These are phyloP conservation scores for Elongisporangium senticosum DNA, from an alignment of 352 stramenopile genomes.

Conservation along the genomic window DNA sequence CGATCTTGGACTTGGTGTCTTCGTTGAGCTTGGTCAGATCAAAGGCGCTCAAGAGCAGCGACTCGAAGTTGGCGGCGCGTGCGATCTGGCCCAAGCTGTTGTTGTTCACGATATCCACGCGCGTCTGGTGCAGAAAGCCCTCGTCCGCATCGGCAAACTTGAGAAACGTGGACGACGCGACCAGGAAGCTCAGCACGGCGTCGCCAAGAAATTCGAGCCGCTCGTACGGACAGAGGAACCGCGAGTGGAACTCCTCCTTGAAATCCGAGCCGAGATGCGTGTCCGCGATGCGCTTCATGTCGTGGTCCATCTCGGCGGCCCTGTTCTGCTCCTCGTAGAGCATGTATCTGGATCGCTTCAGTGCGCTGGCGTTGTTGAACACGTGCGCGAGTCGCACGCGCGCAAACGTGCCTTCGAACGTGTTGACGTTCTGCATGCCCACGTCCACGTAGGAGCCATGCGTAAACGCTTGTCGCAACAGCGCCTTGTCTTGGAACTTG, in stretches of 20 bases:
- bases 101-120: slow-evolving; percentile 77
- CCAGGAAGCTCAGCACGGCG: slow-evolving; percentile 76
- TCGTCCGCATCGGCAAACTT: slow-evolving; percentile 67
- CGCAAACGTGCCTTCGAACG: slow-evolving; percentile 61
- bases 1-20: slow-evolving; percentile 64
- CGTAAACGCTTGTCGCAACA: slow-evolving; percentile 81
- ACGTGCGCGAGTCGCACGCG: slow-evolving; percentile 70
- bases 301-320: slow-evolving; percentile 20
- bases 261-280: slow-evolving; percentile 66
- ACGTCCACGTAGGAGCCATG: slow-evolving; percentile 80
- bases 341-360: slow-evolving; percentile 56
- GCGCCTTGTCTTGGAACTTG: slow-evolving; percentile 62
- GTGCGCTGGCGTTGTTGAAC: slow-evolving; percentile 51
- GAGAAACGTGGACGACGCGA: slow-evolving; percentile 75
- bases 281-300: slow-evolving; percentile 47
- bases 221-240: slow-evolving; percentile 76
- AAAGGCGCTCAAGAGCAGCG: slow-evolving; percentile 66
- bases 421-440: slow-evolving; percentile 84
- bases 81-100: slow-evolving; percentile 71
- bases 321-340: slow-evolving; percentile 31
- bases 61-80: slow-evolving; percentile 66
- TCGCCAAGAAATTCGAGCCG: slow-evolving; percentile 83
- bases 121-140: slow-evolving; percentile 60
- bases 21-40: slow-evolving; percentile 47
- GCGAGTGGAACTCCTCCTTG: slow-evolving; percentile 71